Percentiles rank a stretch among this genome's conserved stretches.
Evolutionary conservation across 768 basidiomycete species (phyloP).

Genomic region (Naematelia encephala): DNA sequence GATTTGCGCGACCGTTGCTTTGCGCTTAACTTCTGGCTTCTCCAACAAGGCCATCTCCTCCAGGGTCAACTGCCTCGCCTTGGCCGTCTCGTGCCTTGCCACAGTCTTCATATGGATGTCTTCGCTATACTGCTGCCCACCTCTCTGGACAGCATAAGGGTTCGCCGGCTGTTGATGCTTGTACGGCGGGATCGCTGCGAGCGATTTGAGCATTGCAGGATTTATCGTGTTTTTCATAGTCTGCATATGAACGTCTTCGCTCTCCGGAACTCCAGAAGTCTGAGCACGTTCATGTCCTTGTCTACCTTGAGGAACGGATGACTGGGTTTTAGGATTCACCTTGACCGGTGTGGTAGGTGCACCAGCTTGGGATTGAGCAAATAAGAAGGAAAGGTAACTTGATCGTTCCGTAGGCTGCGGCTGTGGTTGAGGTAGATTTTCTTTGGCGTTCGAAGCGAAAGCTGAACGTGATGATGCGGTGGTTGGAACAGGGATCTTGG

Average conservation of each 20-base stretch:
- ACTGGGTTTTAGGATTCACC: conserved; percentile 36
- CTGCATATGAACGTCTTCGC: conserved; percentile 69
- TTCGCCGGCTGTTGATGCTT: conserved; percentile 6
- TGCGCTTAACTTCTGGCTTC: conserved; percentile 82
- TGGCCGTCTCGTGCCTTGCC: conserved; percentile 37
- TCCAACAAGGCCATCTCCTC: conserved; percentile 86
- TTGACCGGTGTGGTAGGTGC: conserved; percentile 43
- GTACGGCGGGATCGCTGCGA: conserved; percentile 21
- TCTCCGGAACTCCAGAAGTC: conserved; percentile 5
- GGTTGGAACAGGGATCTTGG: conserved; percentile 47
- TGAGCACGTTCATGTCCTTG: neutral
- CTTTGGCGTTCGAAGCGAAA: conserved; percentile 16
- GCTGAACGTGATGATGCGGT: conserved; percentile 28
- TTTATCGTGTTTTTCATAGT: conserved; percentile 60
- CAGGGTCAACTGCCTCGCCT: conserved; percentile 53
- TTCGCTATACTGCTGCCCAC: conserved; percentile 13
- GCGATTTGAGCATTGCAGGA: conserved; percentile 42
- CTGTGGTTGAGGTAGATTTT: conserved; percentile 20
- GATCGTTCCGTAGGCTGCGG: conserved; percentile 24
- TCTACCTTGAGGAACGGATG: conserved; percentile 14
- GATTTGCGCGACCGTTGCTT: conserved; percentile 94
- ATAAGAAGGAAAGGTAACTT: conserved; percentile 44
- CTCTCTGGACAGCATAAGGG: conserved; percentile 25
- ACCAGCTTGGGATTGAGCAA: conserved; percentile 27
- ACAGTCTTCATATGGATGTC: conserved; percentile 49